Evolutionary conservation across 2,329 filamentous ascomycete genomes (phyloP).

Genomic region (Fusarium annulatum): DNA sequence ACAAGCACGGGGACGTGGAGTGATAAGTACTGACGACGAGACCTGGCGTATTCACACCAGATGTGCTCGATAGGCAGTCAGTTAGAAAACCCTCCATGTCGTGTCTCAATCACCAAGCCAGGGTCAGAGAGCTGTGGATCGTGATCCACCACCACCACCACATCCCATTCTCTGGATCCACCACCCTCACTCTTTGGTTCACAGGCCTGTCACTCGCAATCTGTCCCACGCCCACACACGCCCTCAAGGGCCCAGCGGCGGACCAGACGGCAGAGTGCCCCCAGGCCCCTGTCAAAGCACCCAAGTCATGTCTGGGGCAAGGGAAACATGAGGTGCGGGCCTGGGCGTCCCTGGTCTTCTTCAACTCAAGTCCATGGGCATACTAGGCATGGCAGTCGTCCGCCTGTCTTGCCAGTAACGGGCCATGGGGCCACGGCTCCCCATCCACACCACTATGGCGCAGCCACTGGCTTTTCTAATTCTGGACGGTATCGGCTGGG

Average conservation of each 20-base stretch:
- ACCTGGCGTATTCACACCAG: slow-evolving; percentile 48
- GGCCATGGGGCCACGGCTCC: slow-evolving; percentile 32
- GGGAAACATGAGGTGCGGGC: slow-evolving; percentile 45
- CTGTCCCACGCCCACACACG: slow-evolving; percentile 29
- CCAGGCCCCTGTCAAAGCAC: slow-evolving; percentile 40
- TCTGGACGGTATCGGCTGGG: slow-evolving; percentile 45
- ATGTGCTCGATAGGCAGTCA: slow-evolving; percentile 45
- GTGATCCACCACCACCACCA: slow-evolving; percentile 42
- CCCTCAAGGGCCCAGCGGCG: slow-evolving; percentile 35
- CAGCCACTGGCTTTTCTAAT: slow-evolving; percentile 52
- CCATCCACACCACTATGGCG: slow-evolving; percentile 48
- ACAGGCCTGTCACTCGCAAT: slow-evolving; percentile 22
- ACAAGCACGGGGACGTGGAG: slow-evolving; percentile 57
- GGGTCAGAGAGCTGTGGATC: slow-evolving; percentile 50
- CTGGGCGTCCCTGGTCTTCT: slow-evolving; percentile 30
- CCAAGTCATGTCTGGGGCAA: slow-evolving; percentile 46
- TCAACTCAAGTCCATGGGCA: slow-evolving; percentile 31
- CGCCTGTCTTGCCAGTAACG: slow-evolving; percentile 34
- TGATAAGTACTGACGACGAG: slow-evolving; percentile 61
- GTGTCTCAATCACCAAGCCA: slow-evolving; percentile 62
- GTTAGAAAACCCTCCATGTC: slow-evolving; percentile 51
- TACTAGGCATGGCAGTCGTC: slow-evolving; percentile 13
- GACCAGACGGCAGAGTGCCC: slow-evolving; percentile 46
- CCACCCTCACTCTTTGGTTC: slow-evolving; percentile 27
- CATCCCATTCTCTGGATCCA: slow-evolving; percentile 41